Percentiles rank a stretch among this genome's conserved stretches.
Conservation (phyloP, 257 asterid genomes). For the Petunia axillaris region DNA sequence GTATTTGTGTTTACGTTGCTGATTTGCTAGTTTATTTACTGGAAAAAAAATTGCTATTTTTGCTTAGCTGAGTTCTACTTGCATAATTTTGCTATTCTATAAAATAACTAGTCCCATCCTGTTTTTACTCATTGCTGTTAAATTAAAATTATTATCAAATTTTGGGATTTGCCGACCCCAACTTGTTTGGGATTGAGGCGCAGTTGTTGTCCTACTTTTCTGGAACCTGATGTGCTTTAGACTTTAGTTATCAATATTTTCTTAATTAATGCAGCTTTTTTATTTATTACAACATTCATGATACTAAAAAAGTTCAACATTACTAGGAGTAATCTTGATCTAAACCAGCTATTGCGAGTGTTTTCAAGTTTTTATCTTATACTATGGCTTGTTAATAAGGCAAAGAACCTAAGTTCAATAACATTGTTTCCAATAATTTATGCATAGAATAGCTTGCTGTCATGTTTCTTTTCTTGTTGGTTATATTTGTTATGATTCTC, state of each 20-base stretch:
- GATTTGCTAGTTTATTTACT: not conserved
- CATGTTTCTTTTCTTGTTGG: constrained; percentile 28
- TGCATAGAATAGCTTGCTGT: constrained; percentile 18
- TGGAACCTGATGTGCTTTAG: not conserved
- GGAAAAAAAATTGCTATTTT: not conserved
- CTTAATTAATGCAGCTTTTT: not conserved
- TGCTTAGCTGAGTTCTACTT: not conserved
- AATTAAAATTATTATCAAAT: not conserved
- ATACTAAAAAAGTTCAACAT: not conserved
- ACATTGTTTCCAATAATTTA: not conserved
- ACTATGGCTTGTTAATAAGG: not conserved
- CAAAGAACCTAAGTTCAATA: not conserved
- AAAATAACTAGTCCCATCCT: not conserved
- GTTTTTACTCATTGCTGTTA: not conserved
- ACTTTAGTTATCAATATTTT: not conserved
- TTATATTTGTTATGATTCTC: constrained; percentile 30
- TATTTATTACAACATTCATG: not conserved
- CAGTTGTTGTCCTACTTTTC: not conserved
- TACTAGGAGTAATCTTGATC: not conserved
- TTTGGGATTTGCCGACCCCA: no score
- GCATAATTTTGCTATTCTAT: not conserved
- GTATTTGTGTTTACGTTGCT: not conserved
- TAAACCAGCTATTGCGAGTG: not conserved
- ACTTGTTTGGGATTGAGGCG: no score
- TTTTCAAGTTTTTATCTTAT: not conserved